phyloP scores from a whole-genome alignment of 768 basidiomycete species.

The Lactarius tabidus region DNA sequence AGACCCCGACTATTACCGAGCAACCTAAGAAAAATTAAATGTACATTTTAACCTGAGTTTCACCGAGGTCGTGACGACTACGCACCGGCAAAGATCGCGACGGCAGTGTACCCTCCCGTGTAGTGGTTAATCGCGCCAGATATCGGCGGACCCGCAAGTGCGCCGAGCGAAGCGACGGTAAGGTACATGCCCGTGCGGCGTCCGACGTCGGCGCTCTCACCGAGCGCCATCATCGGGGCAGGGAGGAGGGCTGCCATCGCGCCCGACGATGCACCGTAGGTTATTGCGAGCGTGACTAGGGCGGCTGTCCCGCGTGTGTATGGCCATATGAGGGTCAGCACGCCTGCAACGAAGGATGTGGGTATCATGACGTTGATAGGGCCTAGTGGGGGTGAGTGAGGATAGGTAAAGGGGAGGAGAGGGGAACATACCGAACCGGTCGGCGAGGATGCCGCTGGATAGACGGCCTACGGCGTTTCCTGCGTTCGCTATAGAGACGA shows the following conservation, averaged over 20 bases:
- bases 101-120: slow-evolving; percentile 49
- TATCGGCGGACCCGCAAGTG: slow-evolving; percentile 66
- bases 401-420: neutral
- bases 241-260: slow-evolving; percentile 54
- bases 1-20: no score
- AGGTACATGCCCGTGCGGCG: slow-evolving; percentile 61
- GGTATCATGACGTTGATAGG: slow-evolving; percentile 49
- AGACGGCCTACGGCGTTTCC: slow-evolving; percentile 61
- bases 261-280: slow-evolving; percentile 47
- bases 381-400: slow-evolving; percentile 38
- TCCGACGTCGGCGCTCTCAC: slow-evolving; percentile 57
- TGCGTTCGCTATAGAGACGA: slow-evolving; percentile 65
- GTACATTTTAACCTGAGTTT: no score
- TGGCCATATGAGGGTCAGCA: no score
- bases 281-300: no score
- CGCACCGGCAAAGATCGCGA: slow-evolving; percentile 30
- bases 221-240: slow-evolving; percentile 58
- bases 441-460: slow-evolving; percentile 48
- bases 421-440: slow-evolving; percentile 44
- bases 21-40: no score
- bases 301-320: no score
- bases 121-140: slow-evolving; percentile 61
- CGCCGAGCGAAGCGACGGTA: slow-evolving; percentile 58
- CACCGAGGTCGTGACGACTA: no score
- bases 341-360: no score